Evolutionary conservation across 2,329 filamentous ascomycete genomes (phyloP), one percentile per base, ranked within the genome.

Genomic region (Aspergillus piperis): DNA sequence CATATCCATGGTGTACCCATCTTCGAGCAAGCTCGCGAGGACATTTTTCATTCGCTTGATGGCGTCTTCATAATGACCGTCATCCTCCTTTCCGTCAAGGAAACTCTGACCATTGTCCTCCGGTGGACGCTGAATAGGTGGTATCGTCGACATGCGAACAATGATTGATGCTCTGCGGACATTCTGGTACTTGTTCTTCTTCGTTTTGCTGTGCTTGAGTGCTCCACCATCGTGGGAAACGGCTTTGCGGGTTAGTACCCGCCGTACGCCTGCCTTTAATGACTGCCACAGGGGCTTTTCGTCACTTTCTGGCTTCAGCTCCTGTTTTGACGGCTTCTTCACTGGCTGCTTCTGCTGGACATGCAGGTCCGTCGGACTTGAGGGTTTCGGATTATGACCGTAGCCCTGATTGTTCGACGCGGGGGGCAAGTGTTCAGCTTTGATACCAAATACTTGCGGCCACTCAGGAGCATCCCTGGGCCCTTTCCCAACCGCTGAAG

Each of bases 21-120:
- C 53, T 25, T 55, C 53, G 3, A 55, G 30, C 8, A 55, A 13
- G 15, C 53, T 55, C 15, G 53, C 41, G 11, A 55, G 39, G 23
- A 55, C 53, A 23, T 55, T 55, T 17, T 55, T 55, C 53, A 55
- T 55, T 5, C 53, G 53, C 39, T 32, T 55, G 17, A 55, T 32
- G 8, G 53, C 53, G 36, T 55, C 39, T 47, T 55, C 23, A 13
- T 55, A 55, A 27, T 19, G 53, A 17, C 30, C 53, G 32, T 44
- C 52, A 17, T 54, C 53, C 21, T 55, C 39, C n/a, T 47, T 47
- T 5, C 30, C 53, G 5, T 30, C 39, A 15, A 30, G 25, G n/a
- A 30, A 19, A 5, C n/a, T 19, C 8, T n/a, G 41, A 8, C 38
- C 51, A 53, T n/a, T 32, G 7, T 32, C 39, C 23, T 19, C 53